Percentiles rank a stretch among this genome's conserved stretches.
phyloP scores from a whole-genome alignment of 257 asterid species.

The Orobanche coerulescens region DNA sequence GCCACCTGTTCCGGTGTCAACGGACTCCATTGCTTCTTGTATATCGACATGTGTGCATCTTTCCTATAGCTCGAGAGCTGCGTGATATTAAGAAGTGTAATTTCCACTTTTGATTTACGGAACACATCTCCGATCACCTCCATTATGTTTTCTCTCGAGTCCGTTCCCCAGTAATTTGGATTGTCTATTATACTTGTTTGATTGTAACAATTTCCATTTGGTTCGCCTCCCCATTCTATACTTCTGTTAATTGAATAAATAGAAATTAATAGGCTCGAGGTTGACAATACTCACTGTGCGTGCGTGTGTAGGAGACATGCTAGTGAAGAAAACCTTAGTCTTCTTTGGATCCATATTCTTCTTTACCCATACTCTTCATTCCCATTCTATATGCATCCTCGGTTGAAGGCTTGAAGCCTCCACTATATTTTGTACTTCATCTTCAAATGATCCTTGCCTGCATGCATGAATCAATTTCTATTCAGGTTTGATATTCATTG shows the following conservation, averaged over 20 bases:
- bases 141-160: slow-evolving; percentile 32
- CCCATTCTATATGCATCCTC: slow-evolving; percentile 64
- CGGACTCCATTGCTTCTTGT: slow-evolving; percentile 55
- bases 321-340: slow-evolving; percentile 49
- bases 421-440: slow-evolving; percentile 35
- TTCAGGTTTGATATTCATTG: too few relatives aligned
- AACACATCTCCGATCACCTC: slow-evolving; percentile 32
- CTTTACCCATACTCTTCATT: slow-evolving; percentile 53
- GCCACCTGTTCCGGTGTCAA: slow-evolving; percentile 41
- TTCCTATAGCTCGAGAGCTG: slow-evolving; percentile 56
- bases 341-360: slow-evolving; percentile 48
- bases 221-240: slow-evolving; percentile 54
- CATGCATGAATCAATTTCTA: too few relatives aligned
- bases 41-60: slow-evolving; percentile 64
- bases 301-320: slow-evolving; percentile 73
- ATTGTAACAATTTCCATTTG: slow-evolving; percentile 49
- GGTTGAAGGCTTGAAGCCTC: slow-evolving; percentile 30
- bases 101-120: slow-evolving; percentile 32
- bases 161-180: slow-evolving; percentile 48
- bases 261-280: neutral
- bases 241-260: slow-evolving; percentile 27
- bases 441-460: slow-evolving; percentile 61
- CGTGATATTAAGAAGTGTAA: slow-evolving; percentile 52
- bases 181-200: slow-evolving; percentile 41
- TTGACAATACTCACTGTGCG: slow-evolving; percentile 43